phyloP scores from a whole-genome alignment of 208 protist genomes.

The Acanthamoeba quina region DNA sequence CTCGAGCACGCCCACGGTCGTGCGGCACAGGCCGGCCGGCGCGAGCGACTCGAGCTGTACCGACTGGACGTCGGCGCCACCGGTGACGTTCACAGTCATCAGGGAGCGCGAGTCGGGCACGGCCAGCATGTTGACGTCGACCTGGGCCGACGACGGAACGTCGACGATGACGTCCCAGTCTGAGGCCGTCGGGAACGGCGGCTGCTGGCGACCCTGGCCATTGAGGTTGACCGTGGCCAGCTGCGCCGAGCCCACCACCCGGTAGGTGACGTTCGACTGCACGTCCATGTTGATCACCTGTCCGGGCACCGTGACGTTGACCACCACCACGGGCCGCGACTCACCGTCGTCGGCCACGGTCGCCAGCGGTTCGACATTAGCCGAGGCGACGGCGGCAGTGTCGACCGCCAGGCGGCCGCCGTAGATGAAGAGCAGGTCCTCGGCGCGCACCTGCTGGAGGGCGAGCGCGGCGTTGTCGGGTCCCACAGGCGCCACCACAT shows the following conservation, averaged over 20 bases:
- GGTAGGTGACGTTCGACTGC: constrained; percentile 8
- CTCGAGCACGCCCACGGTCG: constrained; percentile 1
- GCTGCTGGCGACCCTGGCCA: not conserved
- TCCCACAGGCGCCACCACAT: constrained; percentile 3
- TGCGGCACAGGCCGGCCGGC: constrained; percentile 4
- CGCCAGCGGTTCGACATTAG: not conserved
- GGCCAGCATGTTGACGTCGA: not conserved
- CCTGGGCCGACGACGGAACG: not conserved
- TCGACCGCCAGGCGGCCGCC: not conserved
- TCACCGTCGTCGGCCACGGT: not conserved
- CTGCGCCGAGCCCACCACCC: constrained; percentile 35
- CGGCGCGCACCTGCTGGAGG: not conserved
- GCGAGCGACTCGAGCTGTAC: not conserved
- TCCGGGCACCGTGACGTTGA: constrained; percentile 32
- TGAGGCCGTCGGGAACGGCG: constrained; percentile 4
- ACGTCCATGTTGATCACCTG: constrained; percentile 51
- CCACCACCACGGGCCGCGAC: not conserved
- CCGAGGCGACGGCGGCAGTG: not conserved
- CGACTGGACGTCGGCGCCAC: not conserved
- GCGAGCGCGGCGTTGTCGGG: not conserved
- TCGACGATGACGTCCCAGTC: constrained; percentile 37
- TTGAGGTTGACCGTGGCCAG: constrained; percentile 34
- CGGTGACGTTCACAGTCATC: not conserved
- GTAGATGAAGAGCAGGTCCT: constrained; percentile 64
- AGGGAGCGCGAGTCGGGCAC: not conserved